These are phyloP conservation scores for Trichoderma breve DNA, from an alignment of 2,329 filamentous ascomycete genomes.

Conservation along the genomic window DNA sequence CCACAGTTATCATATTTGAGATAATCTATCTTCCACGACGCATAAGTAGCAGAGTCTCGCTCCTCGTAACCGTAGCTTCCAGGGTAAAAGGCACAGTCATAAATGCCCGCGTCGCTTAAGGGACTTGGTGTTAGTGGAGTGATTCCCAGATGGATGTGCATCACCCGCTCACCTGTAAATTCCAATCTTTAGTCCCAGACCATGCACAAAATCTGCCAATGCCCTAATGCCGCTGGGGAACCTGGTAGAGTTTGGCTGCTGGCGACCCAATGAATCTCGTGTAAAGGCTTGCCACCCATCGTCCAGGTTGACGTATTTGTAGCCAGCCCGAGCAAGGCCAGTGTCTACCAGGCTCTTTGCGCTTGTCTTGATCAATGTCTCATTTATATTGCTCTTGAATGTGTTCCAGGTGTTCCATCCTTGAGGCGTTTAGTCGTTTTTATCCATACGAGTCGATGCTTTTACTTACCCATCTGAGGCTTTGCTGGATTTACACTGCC, in stretches of 20 bases:
- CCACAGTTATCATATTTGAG: neutral
- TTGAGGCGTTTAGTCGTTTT: neutral
- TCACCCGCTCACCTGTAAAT: neutral
- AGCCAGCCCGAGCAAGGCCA: neutral
- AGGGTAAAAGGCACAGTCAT: neutral
- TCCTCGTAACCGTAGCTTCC: neutral
- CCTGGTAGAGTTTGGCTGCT: neutral
- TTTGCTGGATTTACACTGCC: neutral
- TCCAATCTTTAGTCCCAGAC: neutral
- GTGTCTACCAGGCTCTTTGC: neutral
- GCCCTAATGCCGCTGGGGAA: neutral
- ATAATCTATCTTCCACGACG: neutral
- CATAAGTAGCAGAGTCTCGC: neutral
- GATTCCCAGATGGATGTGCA: neutral
- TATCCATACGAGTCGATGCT: neutral
- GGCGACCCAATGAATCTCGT: neutral
- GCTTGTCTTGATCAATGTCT: neutral
- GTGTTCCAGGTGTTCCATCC: neutral
- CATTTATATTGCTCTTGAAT: neutral
- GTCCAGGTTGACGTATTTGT: neutral
- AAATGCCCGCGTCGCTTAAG: neutral
- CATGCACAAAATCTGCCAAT: neutral
- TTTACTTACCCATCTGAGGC: neutral
- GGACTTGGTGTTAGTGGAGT: neutral
- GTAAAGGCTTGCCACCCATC: slow-evolving; percentile 2